phyloP scores from a whole-genome alignment of 2,329 filamentous ascomycete species.

The Didymella sp. region DNA sequence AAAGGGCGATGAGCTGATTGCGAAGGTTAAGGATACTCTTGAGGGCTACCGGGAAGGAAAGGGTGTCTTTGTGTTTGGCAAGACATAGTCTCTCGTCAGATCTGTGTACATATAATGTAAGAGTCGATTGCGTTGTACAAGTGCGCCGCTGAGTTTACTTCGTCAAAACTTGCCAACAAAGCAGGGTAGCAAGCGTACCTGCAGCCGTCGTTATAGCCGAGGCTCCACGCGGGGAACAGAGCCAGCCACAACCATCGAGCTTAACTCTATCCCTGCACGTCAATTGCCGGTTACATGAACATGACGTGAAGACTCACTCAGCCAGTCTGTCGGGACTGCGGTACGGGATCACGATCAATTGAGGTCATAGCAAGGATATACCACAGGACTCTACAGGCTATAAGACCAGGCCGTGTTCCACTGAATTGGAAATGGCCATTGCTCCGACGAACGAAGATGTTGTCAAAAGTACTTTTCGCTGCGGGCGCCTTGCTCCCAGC shows the following conservation, averaged over 20 bases:
- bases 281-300: constrained; percentile 25
- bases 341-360: neutral
- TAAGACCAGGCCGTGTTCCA: neutral
- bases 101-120: neutral
- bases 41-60: constrained; percentile 87
- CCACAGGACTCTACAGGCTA: neutral
- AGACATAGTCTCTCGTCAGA: constrained; percentile 33
- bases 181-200: neutral
- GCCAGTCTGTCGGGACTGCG: neutral
- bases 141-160: neutral
- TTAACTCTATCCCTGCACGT: constrained; percentile 15
- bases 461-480: neutral
- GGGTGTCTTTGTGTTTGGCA: constrained; percentile 82
- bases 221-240: neutral
- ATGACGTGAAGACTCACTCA: constrained; percentile 33
- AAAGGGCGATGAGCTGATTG: constrained; percentile 69
- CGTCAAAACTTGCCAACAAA: neutral
- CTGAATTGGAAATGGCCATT: too few species aligned
- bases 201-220: neutral
- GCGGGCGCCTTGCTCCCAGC: neutral
- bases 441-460: too few species aligned
- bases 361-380: neutral
- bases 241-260: constrained; percentile 9
- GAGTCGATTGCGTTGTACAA: neutral
- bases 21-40: constrained; percentile 82